A percentile compares a stretch with the other conserved stretches of the same genome.
Conservation (phyloP, 305 asterid genomes). For the Solanum hybrid region DNA sequence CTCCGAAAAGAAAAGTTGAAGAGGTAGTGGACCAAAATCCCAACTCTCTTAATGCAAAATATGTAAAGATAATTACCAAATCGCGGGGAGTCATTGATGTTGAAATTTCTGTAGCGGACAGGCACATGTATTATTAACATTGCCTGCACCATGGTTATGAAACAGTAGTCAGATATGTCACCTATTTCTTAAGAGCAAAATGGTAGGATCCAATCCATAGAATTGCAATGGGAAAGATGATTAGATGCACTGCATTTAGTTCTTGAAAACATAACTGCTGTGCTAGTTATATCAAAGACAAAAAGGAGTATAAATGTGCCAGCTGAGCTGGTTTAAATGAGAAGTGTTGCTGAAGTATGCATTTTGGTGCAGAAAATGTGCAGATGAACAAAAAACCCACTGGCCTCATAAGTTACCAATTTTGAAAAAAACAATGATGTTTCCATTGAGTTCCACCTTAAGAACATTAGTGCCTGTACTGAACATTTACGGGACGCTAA, state of each 20-base stretch:
- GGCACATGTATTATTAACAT: slow-evolving; percentile 78
- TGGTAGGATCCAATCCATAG: not conserved
- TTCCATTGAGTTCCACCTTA: not conserved
- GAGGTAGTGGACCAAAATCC: slow-evolving; percentile 2
- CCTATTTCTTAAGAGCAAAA: not conserved
- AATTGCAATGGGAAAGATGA: not conserved
- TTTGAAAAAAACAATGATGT: not conserved
- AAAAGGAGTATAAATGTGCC: not conserved
- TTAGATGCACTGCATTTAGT: not conserved
- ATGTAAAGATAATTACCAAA: slow-evolving; percentile 46
- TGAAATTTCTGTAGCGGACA: slow-evolving; percentile 52
- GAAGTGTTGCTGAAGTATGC: not conserved
- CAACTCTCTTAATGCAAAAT: not conserved
- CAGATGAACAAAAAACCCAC: not conserved
- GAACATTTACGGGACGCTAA: not conserved
- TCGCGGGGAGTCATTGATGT: slow-evolving; percentile 45
- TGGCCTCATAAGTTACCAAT: not conserved
- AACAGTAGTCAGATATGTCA: slow-evolving; percentile 4
- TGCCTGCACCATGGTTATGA: slow-evolving; percentile 49
- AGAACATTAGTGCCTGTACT: not conserved
- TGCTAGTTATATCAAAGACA: not conserved
- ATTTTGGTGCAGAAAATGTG: not conserved
- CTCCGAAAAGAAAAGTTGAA: not conserved
- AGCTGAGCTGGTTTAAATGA: not conserved
- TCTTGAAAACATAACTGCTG: not conserved